A percentile compares a stretch with the other conserved stretches of the same genome.
phyloP scores from a whole-genome alignment of 805 yeast genomes.

The Starmerella apicola region DNA sequence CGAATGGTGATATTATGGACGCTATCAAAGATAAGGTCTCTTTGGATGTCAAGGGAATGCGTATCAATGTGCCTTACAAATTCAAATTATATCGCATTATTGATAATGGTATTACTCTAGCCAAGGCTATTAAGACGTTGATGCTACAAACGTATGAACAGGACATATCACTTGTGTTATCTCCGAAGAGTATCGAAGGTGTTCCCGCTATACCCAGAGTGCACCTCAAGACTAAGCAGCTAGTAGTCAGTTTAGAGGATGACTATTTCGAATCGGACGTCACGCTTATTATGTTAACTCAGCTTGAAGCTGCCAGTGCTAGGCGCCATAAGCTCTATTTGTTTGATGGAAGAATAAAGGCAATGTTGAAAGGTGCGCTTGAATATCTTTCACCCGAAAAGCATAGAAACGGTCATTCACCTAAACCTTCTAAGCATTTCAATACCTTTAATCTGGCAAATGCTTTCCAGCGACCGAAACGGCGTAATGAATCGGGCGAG shows the following conservation, averaged over 20 bases:
- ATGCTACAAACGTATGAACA: slow-evolving; percentile 23
- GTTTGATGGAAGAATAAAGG: slow-evolving; percentile 14
- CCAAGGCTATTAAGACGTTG: slow-evolving; percentile 52
- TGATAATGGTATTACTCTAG: slow-evolving; percentile 58
- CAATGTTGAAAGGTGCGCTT: slow-evolving; percentile 7
- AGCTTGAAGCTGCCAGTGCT: slow-evolving; percentile 27
- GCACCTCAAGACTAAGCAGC: slow-evolving; percentile 40
- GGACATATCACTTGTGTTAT: slow-evolving; percentile 19
- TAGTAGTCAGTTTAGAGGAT: slow-evolving; percentile 62
- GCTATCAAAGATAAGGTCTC: slow-evolving; percentile 14
- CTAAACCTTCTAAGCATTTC: neutral
- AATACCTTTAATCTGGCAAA: neutral
- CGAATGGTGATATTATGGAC: too few species aligned
- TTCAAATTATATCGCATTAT: slow-evolving; percentile 67
- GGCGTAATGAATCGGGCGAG: neutral
- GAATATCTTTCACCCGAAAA: neutral
- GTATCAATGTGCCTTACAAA: slow-evolving; percentile 48
- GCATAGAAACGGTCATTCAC: neutral
- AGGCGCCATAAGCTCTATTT: slow-evolving; percentile 9
- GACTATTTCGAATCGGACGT: slow-evolving; percentile 81
- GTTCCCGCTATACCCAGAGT: slow-evolving; percentile 34
- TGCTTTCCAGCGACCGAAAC: neutral
- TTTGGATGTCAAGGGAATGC: slow-evolving; percentile 26
- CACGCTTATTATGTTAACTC: slow-evolving; percentile 51
- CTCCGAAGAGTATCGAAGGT: slow-evolving; percentile 22